Evolutionary conservation across 306 rosid species (phyloP).

Genomic region (Castanospermum australe): DNA sequence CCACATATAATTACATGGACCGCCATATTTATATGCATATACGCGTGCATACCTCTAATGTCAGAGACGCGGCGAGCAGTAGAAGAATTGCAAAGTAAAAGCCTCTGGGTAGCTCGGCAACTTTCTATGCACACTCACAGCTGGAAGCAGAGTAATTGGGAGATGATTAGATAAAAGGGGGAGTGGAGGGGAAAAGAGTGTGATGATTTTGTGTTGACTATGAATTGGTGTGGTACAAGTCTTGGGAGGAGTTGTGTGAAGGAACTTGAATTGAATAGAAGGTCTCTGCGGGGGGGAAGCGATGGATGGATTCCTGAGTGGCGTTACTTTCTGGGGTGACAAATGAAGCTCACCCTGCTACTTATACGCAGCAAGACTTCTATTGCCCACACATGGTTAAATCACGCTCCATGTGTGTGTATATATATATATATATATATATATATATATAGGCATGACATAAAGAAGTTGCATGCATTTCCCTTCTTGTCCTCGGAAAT

Average conservation of each 20-base stretch:
- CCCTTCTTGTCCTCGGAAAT: not conserved
- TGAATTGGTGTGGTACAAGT: not conserved
- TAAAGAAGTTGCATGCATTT: not conserved
- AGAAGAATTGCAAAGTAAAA: not conserved
- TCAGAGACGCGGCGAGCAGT: conserved; percentile 30
- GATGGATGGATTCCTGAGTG: not conserved
- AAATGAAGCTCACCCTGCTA: not conserved
- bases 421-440: too few relatives aligned
- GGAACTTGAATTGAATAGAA: not conserved
- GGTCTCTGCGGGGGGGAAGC: not conserved
- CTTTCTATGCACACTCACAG: not conserved
- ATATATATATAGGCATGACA: too few relatives aligned
- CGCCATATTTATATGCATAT: not conserved
- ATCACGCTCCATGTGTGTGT: too few relatives aligned
- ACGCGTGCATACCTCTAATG: conserved; percentile 27
- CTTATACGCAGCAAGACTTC: not conserved
- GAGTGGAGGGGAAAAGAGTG: not conserved
- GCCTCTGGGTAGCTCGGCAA: not conserved
- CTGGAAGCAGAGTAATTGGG: not conserved
- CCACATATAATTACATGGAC: conserved; percentile 15
- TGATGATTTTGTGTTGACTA: not conserved
- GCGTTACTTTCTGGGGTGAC: not conserved
- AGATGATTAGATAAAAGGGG: not conserved
- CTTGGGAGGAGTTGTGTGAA: not conserved
- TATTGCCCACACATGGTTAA: not conserved